phyloP scores from a whole-genome alignment of 148 eudicot genomes.

The Amaranthus cruentus region DNA sequence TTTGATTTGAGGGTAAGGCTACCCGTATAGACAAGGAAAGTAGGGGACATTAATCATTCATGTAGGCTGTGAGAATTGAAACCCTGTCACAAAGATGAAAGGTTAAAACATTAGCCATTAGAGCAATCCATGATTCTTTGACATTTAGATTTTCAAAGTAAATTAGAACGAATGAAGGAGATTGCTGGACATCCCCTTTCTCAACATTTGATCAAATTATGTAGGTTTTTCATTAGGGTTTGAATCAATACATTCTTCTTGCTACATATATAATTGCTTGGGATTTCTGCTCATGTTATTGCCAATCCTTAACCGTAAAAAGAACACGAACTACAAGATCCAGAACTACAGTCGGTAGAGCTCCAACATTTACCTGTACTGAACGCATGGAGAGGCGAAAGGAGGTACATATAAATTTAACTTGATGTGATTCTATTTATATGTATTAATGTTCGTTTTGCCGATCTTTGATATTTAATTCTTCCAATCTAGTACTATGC shows the following conservation, averaged over 20 bases:
- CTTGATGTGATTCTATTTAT: neutral
- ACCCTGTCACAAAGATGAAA: too few relatives aligned
- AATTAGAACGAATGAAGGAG: too few relatives aligned
- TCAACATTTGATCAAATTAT: too few relatives aligned
- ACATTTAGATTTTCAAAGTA: too few relatives aligned
- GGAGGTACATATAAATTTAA: slow-evolving; percentile 50
- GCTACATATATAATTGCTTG: neutral
- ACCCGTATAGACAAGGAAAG: too few relatives aligned
- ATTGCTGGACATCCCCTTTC: too few relatives aligned
- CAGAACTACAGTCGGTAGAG: slow-evolving; percentile 71
- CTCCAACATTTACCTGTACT: slow-evolving; percentile 56
- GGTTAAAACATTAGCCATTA: too few relatives aligned
- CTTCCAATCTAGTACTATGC: slow-evolving; percentile 51
- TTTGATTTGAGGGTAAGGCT: neutral
- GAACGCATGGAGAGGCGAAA: slow-evolving; percentile 66
- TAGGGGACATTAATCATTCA: too few relatives aligned
- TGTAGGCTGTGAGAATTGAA: too few relatives aligned
- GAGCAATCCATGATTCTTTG: too few relatives aligned
- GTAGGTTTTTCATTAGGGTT: slow-evolving; percentile 4
- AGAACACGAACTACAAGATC: slow-evolving; percentile 57
- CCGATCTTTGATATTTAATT: slow-evolving; percentile 5
- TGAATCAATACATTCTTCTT: neutral
- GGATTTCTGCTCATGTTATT: neutral
- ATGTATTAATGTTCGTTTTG: slow-evolving; percentile 4
- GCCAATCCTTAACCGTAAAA: slow-evolving; percentile 44